Percentiles rank a stretch among this genome's conserved stretches.
phyloP scores from a whole-genome alignment of 2,329 filamentous ascomycete species.

The Hymenoscyphus scutula region DNA sequence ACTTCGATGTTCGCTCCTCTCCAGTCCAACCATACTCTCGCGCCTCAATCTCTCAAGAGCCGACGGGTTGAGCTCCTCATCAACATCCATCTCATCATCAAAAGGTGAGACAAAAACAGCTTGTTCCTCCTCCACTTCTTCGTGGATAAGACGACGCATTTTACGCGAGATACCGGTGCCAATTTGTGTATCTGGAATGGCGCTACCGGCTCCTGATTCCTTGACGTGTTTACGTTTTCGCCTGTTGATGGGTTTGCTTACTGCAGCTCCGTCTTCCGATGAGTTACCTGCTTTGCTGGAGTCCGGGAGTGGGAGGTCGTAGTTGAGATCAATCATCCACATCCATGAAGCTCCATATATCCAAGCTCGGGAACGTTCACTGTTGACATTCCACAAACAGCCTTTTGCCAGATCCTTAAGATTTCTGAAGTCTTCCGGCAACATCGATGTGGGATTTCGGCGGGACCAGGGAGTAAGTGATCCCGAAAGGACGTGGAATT shows the following conservation, averaged over 20 bases:
- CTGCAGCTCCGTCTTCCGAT: conserved; percentile 24
- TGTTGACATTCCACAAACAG: conserved; percentile 72
- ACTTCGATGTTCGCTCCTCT: conserved; percentile 12
- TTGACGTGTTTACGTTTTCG: conserved; percentile 31
- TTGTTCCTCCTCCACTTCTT: conserved; percentile 42
- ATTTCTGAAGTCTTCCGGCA: conserved; percentile 72
- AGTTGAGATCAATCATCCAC: conserved; percentile 84
- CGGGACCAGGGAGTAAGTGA: conserved; percentile 82
- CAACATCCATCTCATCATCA: conserved; percentile 39
- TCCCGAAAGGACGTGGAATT: conserved; percentile 77
- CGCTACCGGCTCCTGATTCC: conserved; percentile 54
- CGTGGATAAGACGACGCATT: conserved; percentile 39
- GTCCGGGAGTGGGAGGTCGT: conserved; percentile 54
- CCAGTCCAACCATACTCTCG: conserved; percentile 19
- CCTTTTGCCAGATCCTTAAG: conserved; percentile 81
- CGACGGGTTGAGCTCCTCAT: conserved; percentile 34
- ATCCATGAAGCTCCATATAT: conserved; percentile 83
- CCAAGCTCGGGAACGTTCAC: conserved; percentile 66
- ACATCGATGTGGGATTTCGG: conserved; percentile 70
- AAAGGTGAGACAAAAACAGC: conserved; percentile 36
- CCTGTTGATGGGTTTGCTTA: conserved; percentile 34
- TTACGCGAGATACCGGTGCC: conserved; percentile 40
- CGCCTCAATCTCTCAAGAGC: conserved; percentile 20
- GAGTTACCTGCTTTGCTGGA: conserved; percentile 26
- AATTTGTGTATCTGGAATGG: conserved; percentile 40